Evolutionary conservation across 129 eudicot species (phyloP).

Genomic region (Chrysanthemum makinoi): DNA sequence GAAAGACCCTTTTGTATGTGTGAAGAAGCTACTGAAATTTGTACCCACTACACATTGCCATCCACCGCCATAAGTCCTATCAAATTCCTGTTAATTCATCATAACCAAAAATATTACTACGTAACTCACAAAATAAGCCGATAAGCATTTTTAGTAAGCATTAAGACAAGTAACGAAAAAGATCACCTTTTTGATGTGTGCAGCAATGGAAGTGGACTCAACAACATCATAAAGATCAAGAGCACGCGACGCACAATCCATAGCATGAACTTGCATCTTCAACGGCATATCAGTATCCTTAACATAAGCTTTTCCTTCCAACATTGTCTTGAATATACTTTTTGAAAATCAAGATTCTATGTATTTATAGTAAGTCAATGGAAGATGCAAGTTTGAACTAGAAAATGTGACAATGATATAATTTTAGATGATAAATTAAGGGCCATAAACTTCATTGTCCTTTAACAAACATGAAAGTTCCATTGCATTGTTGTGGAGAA

Average conservation of each 20-base stretch:
- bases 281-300: constrained; percentile 57
- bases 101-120: constrained; percentile 7
- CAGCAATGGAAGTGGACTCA: constrained; percentile 45
- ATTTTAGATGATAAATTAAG: constrained; percentile 23
- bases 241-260: constrained; percentile 57
- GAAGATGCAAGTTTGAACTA: not conserved
- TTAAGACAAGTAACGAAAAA: not conserved
- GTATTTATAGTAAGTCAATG: constrained; percentile 26
- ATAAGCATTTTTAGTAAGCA: not conserved
- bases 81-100: constrained; percentile 46
- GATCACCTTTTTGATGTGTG: constrained; percentile 55
- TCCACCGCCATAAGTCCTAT: constrained; percentile 49
- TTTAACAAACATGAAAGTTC: constrained; percentile 28
- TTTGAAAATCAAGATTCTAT: constrained; percentile 23
- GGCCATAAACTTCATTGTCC: constrained; percentile 34
- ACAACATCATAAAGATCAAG: constrained; percentile 57
- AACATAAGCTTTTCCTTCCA: constrained; percentile 45
- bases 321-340: constrained; percentile 33
- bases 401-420: constrained; percentile 7
- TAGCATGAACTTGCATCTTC: constrained; percentile 56
- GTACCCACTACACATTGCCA: constrained; percentile 71
- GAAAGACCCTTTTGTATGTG: constrained; percentile 54
- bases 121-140: not conserved
- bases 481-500: constrained; percentile 14
- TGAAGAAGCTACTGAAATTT: constrained; percentile 55